Percentiles rank a stretch among this genome's conserved stretches.
phyloP scores from a whole-genome alignment of 257 asterid genomes.

The Plectranthus barbatus region DNA sequence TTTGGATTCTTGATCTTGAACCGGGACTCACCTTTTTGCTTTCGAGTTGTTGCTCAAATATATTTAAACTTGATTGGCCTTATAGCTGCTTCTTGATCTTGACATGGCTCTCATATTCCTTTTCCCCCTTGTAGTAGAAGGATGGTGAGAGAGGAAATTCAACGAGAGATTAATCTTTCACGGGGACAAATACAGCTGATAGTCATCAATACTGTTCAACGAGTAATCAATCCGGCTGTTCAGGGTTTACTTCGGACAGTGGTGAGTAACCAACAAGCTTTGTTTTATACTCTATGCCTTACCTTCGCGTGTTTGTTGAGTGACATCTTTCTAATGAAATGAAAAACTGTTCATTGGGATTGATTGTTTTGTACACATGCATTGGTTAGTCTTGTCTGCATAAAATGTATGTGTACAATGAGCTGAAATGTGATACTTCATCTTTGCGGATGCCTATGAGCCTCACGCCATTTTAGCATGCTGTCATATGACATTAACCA shows the following conservation, averaged over 20 bases:
- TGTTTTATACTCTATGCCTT: no score
- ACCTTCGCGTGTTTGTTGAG: no score
- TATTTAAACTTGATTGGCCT: no score
- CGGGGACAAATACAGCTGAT: not conserved
- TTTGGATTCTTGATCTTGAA: not conserved
- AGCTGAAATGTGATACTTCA: not conserved
- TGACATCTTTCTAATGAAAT: no score
- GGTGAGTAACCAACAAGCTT: no score
- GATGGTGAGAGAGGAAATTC: conserved; percentile 22
- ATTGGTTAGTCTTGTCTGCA: not conserved
- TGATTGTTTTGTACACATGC: not conserved
- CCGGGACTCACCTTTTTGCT: not conserved
- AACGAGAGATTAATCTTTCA: no score
- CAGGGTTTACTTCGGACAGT: no score
- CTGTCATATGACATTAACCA: not conserved
- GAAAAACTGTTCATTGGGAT: not conserved
- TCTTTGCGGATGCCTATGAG: not conserved
- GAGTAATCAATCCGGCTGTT: no score
- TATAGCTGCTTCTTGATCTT: not conserved
- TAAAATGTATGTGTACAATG: not conserved
- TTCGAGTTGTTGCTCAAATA: no score
- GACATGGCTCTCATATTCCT: not conserved
- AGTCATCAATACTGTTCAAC: no score
- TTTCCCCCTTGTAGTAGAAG: conserved; percentile 14
- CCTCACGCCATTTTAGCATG: not conserved